These are phyloP conservation scores for Novakomyces olei DNA, from an alignment of 805 yeast genomes.

Conservation along the genomic window DNA sequence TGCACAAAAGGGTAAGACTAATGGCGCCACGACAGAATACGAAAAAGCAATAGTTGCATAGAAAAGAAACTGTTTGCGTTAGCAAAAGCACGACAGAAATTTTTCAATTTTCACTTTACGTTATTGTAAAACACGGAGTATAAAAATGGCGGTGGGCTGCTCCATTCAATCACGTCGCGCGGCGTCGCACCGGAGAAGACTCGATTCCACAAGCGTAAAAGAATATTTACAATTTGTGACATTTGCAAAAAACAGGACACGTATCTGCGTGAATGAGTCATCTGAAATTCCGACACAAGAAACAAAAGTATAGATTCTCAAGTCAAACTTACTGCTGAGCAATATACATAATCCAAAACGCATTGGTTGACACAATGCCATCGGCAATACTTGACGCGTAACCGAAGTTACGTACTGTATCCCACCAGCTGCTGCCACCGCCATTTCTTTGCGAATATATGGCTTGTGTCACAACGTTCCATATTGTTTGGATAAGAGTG, in stretches of 20 bases:
- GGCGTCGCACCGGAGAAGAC: slow-evolving; percentile 9
- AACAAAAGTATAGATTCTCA: slow-evolving; percentile 12
- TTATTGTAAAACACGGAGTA: slow-evolving; percentile 16
- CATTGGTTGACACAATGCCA: slow-evolving; percentile 17
- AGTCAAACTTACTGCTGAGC: slow-evolving; percentile 15
- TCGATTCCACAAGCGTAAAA: slow-evolving; percentile 12
- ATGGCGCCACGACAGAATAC: slow-evolving; percentile 7
- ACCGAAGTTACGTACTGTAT: slow-evolving; percentile 1
- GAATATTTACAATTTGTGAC: slow-evolving; percentile 11
- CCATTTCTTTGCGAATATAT: slow-evolving; percentile 1
- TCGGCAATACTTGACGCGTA: neutral
- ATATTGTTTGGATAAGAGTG: slow-evolving; percentile 16
- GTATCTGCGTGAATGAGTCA: slow-evolving; percentile 18
- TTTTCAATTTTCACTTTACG: too few species aligned
- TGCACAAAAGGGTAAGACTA: slow-evolving; percentile 16
- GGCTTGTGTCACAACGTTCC: slow-evolving; percentile 1
- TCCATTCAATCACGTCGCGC: slow-evolving; percentile 14
- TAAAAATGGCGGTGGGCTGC: slow-evolving; percentile 16
- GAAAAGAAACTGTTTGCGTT: too few species aligned
- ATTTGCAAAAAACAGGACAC: too few species aligned
- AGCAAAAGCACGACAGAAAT: too few species aligned
- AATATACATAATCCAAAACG: slow-evolving; percentile 22
- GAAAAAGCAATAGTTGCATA: neutral
- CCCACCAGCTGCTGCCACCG: neutral
- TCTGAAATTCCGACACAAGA: slow-evolving; percentile 11